Base-by-base conservation (phyloP, 2,329 filamentous ascomycete species). In the Pseudogymnoascus sp. region DNA sequence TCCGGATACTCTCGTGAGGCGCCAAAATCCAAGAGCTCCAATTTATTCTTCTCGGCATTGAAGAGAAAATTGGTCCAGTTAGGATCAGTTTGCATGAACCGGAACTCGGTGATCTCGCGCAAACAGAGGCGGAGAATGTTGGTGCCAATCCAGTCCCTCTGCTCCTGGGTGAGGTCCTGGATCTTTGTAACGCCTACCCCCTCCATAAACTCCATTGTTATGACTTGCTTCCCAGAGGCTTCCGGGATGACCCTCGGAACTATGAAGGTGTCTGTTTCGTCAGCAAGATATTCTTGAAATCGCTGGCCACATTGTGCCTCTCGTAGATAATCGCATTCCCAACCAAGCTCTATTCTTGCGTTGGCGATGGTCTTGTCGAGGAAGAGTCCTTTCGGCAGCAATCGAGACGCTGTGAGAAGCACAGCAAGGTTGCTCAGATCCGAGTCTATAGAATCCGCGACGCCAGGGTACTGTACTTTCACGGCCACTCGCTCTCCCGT, bases 51-150 rank as follows among this genome's bases (percentile, higher is more conserved):
- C 19, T 78, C 69, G 1, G 85, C 78, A 69, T 97, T 94, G 80
- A 91, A 99, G 19, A 97, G 81, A 75, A 99, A 99, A 76, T 99
- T 99, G 35, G 93, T 97, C 94, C 94, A 99, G 79, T 99, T 99
- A 41, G 94, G 94, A 72, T 99, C 94, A 4, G 94, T 99, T 77
- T 99, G 94, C 94, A 99, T 99, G 78, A 96, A 97, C 65, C 82
- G 87, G 83, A 97, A 97, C 75, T 96, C 91, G 66, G 88, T 88
- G 69, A 97, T 93, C 77, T 97, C 94, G 63, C 92, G 88, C 39
- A 97, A 82, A 72, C 92, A 97, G 10, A 99, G 86, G 3, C 92
- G 89, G 61, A 97, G 83, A 67, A 97, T 90, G 70, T 97, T 90
- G 0, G 91, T 94, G 61, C 94, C 94, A 70, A 99, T 96, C 91